phyloP scores from a whole-genome alignment of 2,329 filamentous ascomycete species.

The Aaosphaeria arxii region DNA sequence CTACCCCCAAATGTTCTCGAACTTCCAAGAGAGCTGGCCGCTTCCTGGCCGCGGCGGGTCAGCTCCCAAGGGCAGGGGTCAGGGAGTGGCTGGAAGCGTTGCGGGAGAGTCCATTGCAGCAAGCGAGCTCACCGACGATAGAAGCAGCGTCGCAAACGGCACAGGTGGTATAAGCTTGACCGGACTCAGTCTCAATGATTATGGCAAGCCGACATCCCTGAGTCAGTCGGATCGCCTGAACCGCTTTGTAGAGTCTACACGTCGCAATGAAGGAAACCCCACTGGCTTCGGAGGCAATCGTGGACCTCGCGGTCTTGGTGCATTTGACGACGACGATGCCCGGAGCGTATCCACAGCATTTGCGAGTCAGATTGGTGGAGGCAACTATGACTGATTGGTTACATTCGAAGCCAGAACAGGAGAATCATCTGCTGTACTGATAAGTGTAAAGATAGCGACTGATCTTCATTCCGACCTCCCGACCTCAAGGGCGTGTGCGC shows the following conservation, averaged over 20 bases:
- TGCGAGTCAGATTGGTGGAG: slow-evolving; percentile 87
- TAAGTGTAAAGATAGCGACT: too few species aligned
- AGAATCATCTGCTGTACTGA: neutral
- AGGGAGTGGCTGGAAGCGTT: slow-evolving; percentile 69
- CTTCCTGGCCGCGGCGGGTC: slow-evolving; percentile 68
- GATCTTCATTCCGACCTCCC: too few species aligned
- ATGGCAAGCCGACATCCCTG: slow-evolving; percentile 68
- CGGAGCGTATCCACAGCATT: slow-evolving; percentile 96
- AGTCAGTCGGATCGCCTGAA: slow-evolving; percentile 89
- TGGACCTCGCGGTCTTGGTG: slow-evolving; percentile 42
- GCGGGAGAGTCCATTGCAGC: slow-evolving; percentile 91
- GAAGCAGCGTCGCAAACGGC: slow-evolving; percentile 71
- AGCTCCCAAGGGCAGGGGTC: slow-evolving; percentile 60
- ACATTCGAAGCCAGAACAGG: neutral
- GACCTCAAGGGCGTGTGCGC: too few species aligned
- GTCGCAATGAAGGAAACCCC: slow-evolving; percentile 53
- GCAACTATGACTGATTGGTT: slow-evolving; percentile 57
- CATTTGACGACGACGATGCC: slow-evolving; percentile 79
- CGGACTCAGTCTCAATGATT: slow-evolving; percentile 71
- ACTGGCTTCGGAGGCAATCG: slow-evolving; percentile 42
- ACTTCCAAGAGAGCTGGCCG: slow-evolving; percentile 89
- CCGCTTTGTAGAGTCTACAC: slow-evolving; percentile 86
- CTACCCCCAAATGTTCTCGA: slow-evolving; percentile 93
- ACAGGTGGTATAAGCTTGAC: slow-evolving; percentile 86
- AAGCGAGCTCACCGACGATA: slow-evolving; percentile 84